These are phyloP conservation scores for Sonneratia alba DNA, from an alignment of 345 rosid species.

Conservation along the genomic window DNA sequence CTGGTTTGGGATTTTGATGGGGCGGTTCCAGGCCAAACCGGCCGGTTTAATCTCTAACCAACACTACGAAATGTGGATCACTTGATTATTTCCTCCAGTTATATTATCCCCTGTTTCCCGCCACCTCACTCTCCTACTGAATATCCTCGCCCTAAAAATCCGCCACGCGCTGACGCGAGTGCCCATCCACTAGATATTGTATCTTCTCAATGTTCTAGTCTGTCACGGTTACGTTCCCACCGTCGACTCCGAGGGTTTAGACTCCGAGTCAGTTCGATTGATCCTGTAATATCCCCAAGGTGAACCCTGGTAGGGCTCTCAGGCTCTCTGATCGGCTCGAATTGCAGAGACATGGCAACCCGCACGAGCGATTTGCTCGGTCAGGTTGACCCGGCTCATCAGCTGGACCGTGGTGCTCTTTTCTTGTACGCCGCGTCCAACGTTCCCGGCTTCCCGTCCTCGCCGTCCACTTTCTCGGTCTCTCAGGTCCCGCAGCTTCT, in stretches of 20 bases:
- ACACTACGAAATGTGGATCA: no score
- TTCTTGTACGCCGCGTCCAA: slow-evolving; percentile 42
- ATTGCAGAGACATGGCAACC: slow-evolving; percentile 31
- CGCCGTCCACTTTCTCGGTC: slow-evolving; percentile 48
- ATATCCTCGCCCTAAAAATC: no score
- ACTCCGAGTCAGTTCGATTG: background rate
- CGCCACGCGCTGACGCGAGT: no score
- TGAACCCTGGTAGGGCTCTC: background rate
- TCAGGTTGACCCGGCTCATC: slow-evolving; percentile 27
- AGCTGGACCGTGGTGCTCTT: slow-evolving; percentile 55
- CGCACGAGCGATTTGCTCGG: slow-evolving; percentile 50
- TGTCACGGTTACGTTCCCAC: background rate
- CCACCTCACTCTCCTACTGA: no score
- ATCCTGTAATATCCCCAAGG: background rate
- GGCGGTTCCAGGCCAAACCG: no score
- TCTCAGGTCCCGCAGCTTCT: slow-evolving; percentile 36
- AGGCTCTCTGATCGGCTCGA: background rate
- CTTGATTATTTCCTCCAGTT: no score
- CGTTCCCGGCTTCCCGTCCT: slow-evolving; percentile 58
- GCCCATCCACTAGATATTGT: no score
- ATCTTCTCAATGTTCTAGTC: background rate
- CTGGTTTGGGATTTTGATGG: no score
- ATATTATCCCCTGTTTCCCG: no score
- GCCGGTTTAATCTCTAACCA: no score
- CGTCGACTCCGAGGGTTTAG: background rate